Evolutionary conservation across 2,329 filamentous ascomycete genomes (phyloP).

Genomic region (Botrytis fabae): DNA sequence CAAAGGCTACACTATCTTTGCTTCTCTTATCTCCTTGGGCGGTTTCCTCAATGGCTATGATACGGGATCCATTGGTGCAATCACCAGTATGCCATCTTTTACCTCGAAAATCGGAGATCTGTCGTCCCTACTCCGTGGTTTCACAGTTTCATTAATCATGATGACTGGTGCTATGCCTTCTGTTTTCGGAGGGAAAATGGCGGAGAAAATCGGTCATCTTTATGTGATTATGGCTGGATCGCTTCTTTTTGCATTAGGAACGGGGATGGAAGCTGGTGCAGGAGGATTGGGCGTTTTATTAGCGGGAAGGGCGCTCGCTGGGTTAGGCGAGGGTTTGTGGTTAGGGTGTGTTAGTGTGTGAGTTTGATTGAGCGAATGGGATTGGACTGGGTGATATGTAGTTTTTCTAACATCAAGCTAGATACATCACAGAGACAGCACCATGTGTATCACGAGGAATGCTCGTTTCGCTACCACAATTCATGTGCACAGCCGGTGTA

Average conservation of each 20-base stretch:
- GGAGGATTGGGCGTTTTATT: slow-evolving; percentile 51
- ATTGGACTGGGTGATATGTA: neutral
- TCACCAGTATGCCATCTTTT: slow-evolving; percentile 51
- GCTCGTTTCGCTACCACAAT: slow-evolving; percentile 52
- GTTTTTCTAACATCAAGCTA: neutral
- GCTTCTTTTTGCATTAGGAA: neutral
- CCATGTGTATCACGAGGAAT: slow-evolving; percentile 44
- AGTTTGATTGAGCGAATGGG: slow-evolving; percentile 20
- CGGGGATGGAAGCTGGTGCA: slow-evolving; percentile 40
- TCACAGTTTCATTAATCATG: slow-evolving; percentile 59
- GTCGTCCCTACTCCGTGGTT: slow-evolving; percentile 52
- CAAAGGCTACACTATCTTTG: slow-evolving; percentile 44
- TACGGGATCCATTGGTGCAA: slow-evolving; percentile 51
- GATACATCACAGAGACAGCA: slow-evolving; percentile 5
- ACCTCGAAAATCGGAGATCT: slow-evolving; percentile 47
- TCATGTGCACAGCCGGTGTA: slow-evolving; percentile 51
- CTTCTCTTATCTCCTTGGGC: slow-evolving; percentile 17
- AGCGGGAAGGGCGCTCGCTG: slow-evolving; percentile 39
- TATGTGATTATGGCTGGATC: neutral
- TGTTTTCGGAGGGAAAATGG: slow-evolving; percentile 55
- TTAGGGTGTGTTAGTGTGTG: slow-evolving; percentile 52
- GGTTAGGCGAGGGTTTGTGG: slow-evolving; percentile 57
- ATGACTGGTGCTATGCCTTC: slow-evolving; percentile 57
- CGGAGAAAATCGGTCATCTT: slow-evolving; percentile 45
- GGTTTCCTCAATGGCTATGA: slow-evolving; percentile 38